Base-by-base conservation (phyloP, 768 basidiomycete genomes). In the Phylloporus sp. region DNA sequence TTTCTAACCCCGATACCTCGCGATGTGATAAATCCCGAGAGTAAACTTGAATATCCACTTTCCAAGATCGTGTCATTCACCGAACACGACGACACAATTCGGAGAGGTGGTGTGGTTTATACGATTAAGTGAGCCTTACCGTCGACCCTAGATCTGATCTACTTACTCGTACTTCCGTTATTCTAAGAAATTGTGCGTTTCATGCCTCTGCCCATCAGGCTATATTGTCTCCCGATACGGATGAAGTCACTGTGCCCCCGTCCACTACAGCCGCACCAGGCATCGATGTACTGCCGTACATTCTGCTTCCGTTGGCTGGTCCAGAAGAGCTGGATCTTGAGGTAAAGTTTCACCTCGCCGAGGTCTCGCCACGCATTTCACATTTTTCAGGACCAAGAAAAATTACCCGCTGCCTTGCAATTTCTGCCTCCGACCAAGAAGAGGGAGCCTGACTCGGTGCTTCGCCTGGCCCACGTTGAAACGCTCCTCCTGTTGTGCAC, bases 261-360 rank as follows among this genome's bases (percentile, higher is more conserved):
- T 82, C 82, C 15, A 69, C 67, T n/a, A 56, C 60, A 13, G 65
- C 65, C 4, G 81, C 84, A 4, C 80, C 88, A 3, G 92, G 93
- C 5, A 81, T 97, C 28, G 86, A 92, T 65, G 79, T 86, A 3
- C 74, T 98, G 9, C 86, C 90, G 0, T 87, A 82, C 60, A 73
- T 99, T 10, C 75, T 99, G 4, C 77, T 94, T 1, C 95, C 96
- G 0, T 72, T 99, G 3, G 92, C 95, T 33, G 94, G 95, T 6
- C 86, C 92, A 1, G 96, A 98, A 66, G 96, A 98, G 66, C 84
- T 90, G 49, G 93, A 96, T 46, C 73, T 95, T 1, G 94, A 97
- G 51, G 90, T 90, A 55, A 43, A 73, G 44, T 20, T 37, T 18
- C 17, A 22, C 22, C n/a, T 18, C 21, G 6, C 6, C 10, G 21